A percentile compares a stretch with the other conserved stretches of the same genome.
Evolutionary conservation across 2,329 filamentous ascomycete genomes (phyloP).

Genomic region (Talaromyces verruculosus): DNA sequence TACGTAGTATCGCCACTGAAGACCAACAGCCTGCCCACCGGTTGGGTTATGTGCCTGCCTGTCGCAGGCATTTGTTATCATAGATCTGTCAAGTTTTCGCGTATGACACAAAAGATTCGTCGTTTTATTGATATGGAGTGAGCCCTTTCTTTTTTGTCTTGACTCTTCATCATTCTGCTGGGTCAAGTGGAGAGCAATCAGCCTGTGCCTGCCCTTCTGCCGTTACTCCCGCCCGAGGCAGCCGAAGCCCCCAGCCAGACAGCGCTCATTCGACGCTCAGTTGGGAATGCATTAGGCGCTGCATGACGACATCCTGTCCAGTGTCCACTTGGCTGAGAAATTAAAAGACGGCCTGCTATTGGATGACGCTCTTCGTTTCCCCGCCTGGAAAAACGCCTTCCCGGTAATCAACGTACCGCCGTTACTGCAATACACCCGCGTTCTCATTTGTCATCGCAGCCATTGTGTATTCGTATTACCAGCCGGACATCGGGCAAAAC

Average conservation of each 20-base stretch:
- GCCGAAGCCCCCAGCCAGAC: not conserved
- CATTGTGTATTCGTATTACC: not conserved
- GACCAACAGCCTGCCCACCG: constrained; percentile 9
- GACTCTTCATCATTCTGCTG: not conserved
- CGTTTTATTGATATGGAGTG: constrained; percentile 2
- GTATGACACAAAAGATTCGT: not conserved
- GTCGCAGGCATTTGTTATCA: constrained; percentile 8
- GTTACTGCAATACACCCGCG: not conserved
- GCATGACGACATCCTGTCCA: constrained; percentile 1
- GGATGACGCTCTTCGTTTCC: not conserved
- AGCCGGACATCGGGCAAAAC: not conserved
- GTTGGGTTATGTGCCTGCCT: constrained; percentile 10
- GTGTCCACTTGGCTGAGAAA: not conserved
- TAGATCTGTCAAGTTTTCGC: not conserved
- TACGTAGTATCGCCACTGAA: not conserved
- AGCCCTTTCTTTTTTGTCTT: not conserved
- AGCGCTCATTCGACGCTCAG: not conserved
- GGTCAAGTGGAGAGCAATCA: constrained; percentile 2
- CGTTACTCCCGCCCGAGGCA: constrained; percentile 7
- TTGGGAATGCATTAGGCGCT: not conserved
- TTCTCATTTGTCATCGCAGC: not conserved
- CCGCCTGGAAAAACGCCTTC: constrained; percentile 9
- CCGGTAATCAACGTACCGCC: not conserved
- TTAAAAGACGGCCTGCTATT: not conserved
- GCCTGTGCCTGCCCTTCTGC: not conserved